Conservation (phyloP, 2,329 filamentous ascomycete species). For the Diplodia intermedia region DNA sequence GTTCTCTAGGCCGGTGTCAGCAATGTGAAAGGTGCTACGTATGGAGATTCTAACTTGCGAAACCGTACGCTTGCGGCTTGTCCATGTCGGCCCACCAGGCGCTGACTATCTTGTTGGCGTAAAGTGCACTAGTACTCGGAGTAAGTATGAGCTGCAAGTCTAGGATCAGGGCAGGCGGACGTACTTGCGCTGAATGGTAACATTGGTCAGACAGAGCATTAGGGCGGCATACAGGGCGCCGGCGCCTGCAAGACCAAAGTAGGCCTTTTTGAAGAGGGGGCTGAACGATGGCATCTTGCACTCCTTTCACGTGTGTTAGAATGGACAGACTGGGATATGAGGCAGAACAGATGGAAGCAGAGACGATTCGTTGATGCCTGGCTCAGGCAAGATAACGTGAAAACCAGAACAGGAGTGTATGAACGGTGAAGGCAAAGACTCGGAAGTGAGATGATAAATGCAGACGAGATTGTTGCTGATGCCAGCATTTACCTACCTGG, state of each 20-base stretch:
- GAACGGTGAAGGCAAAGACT: not conserved
- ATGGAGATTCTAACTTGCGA: conserved; percentile 66
- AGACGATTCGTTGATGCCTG: conserved; percentile 18
- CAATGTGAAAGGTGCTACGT: not conserved
- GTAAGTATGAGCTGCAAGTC: not conserved
- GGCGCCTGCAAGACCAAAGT: conserved; percentile 54
- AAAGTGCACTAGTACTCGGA: conserved; percentile 68
- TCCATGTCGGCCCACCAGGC: conserved; percentile 75
- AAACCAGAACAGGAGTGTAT: not conserved
- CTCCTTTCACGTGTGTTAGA: not conserved
- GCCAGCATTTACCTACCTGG: not conserved
- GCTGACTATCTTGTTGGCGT: conserved; percentile 80
- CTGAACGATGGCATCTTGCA: conserved; percentile 41
- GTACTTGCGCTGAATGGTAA: conserved; percentile 81
- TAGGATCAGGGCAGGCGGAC: conserved; percentile 40
- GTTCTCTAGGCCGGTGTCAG: conserved; percentile 63
- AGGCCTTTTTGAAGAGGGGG: conserved; percentile 45
- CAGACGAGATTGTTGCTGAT: not conserved
- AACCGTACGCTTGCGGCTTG: conserved; percentile 82
- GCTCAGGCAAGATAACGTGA: not conserved
- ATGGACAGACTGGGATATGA: not conserved
- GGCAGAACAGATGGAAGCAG: not conserved
- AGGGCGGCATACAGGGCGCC: conserved; percentile 71
- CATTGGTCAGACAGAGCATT: conserved; percentile 69
- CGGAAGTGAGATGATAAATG: not conserved